Evolutionary conservation across 768 basidiomycete genomes (phyloP).

Genomic region (Steccherinum ochraceum): DNA sequence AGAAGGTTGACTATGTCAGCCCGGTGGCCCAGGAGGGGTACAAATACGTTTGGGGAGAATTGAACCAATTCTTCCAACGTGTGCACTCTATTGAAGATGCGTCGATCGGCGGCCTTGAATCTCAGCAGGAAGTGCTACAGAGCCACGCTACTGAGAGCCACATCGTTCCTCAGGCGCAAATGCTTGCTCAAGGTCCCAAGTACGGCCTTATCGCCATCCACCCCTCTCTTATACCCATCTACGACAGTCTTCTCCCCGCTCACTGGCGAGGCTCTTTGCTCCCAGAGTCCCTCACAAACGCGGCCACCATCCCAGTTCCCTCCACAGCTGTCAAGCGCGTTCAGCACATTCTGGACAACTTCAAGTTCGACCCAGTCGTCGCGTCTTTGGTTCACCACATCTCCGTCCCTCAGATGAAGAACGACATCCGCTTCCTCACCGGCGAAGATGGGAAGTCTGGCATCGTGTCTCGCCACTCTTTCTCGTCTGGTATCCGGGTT

Average conservation of each 20-base stretch:
- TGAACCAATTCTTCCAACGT: background rate
- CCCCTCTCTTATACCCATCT: conserved; percentile 27
- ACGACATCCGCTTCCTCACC: conserved; percentile 76
- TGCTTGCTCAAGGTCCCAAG: conserved; percentile 31
- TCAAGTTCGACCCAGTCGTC: conserved; percentile 66
- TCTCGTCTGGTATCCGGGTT: conserved; percentile 53
- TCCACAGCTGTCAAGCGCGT: conserved; percentile 47
- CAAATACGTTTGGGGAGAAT: background rate
- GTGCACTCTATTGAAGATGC: background rate
- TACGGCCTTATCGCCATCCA: conserved; percentile 43
- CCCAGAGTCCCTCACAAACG: conserved; percentile 41
- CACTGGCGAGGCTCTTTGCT: conserved; percentile 69
- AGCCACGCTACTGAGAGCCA: conserved; percentile 2
- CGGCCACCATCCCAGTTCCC: conserved; percentile 53
- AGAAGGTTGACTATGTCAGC: too few species aligned
- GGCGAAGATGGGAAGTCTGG: conserved; percentile 73
- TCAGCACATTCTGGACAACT: conserved; percentile 44
- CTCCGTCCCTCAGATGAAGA: conserved; percentile 55
- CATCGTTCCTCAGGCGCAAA: conserved; percentile 3
- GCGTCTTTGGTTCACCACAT: conserved; percentile 65
- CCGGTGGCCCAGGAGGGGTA: background rate
- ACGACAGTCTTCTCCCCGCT: conserved; percentile 47
- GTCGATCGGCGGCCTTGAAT: background rate
- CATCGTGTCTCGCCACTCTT: conserved; percentile 79
- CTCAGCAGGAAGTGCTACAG: conserved; percentile 2